Base-by-base conservation (phyloP, 768 basidiomycete genomes). In the Calocybe cyanea region DNA sequence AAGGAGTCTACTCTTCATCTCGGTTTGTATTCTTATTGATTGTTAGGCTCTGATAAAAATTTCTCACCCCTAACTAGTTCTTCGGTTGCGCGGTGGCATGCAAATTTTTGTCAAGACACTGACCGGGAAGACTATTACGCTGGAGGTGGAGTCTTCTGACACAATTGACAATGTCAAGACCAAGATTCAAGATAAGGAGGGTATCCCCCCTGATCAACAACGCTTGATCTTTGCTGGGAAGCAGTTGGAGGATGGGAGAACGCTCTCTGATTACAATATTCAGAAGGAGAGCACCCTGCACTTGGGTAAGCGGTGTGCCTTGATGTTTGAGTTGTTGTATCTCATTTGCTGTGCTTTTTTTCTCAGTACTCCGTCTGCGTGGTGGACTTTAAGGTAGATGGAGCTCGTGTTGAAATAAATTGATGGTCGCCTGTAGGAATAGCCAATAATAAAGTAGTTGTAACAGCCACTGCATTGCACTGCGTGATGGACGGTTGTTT, bases 1-100 rank as follows among this genome's bases (percentile, higher is more conserved):
- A 83, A 85, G 63, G 82, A 85, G 71, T 72, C 73, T 9, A 89
- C 87, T 33, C 71, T 90, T 48, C 76, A 86, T 59, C 70, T 85
- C 41, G 60, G 63, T 61, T 33, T 21, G 58, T 59, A 5, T 28
- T 28, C 11, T 5, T 28, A n/a, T 28, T 28, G 25, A 28, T 28
- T n/a, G n/a, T n/a, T n/a, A n/a, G n/a, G n/a, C n/a, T n/a, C n/a
- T n/a, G n/a, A n/a, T n/a, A n/a, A n/a, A n/a, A 11, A 28, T 28
- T 28, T 28, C 11, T 28, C 11, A 6, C 11, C 11, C 11, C 11
- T 6, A 28, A 28, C 25, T 28, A 28, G 25, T 28, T 11, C 25
- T 28, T 28, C 25, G 25, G 25, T 28, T 28, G 11, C 25, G 25
- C 11, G 25, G 65, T 46, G 64, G 63, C 23, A 63, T 64, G 66